Evolutionary conservation across 2,329 filamentous ascomycete species (phyloP).

Genomic region (Pseudocercospora vitis): DNA sequence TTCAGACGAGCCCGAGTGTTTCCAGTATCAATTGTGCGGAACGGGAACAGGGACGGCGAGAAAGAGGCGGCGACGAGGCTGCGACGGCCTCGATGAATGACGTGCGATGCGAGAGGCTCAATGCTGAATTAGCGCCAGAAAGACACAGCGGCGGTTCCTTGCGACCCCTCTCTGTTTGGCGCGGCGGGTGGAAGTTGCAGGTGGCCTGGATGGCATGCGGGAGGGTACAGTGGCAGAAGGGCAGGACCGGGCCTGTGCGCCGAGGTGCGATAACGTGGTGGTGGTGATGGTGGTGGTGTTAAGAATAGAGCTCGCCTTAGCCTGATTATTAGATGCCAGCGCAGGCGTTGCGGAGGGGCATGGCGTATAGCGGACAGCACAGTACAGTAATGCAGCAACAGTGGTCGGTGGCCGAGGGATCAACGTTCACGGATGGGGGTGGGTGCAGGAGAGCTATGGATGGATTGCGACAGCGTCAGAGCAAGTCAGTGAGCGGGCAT

Average conservation of each 20-base stretch:
- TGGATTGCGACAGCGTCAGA: background rate
- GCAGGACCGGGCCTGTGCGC: background rate
- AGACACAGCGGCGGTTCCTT: constrained; percentile 15
- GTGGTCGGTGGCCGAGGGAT: no score
- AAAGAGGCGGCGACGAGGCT: constrained; percentile 13
- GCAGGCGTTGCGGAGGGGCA: no score
- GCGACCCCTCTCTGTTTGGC: constrained; percentile 11
- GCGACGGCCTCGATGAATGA: constrained; percentile 14
- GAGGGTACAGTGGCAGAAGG: constrained; percentile 2
- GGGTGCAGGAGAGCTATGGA: no score
- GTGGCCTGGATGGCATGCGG: constrained; percentile 1
- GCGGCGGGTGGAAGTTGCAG: no score
- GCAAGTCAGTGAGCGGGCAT: background rate
- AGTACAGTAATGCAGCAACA: background rate
- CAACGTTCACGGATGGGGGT: no score
- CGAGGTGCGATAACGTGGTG: constrained; percentile 3
- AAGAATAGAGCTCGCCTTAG: no score
- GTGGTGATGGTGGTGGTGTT: no score
- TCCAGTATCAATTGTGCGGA: background rate
- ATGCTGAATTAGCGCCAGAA: constrained; percentile 15
- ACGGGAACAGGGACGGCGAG: background rate
- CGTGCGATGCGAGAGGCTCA: constrained; percentile 10
- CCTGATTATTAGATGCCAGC: no score
- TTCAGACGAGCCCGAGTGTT: constrained; percentile 16
- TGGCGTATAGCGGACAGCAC: background rate